Percentiles rank a stretch among this genome's conserved stretches.
Conservation (phyloP, 352 stramenopile genomes). For the Halophytophthora batemanensis region DNA sequence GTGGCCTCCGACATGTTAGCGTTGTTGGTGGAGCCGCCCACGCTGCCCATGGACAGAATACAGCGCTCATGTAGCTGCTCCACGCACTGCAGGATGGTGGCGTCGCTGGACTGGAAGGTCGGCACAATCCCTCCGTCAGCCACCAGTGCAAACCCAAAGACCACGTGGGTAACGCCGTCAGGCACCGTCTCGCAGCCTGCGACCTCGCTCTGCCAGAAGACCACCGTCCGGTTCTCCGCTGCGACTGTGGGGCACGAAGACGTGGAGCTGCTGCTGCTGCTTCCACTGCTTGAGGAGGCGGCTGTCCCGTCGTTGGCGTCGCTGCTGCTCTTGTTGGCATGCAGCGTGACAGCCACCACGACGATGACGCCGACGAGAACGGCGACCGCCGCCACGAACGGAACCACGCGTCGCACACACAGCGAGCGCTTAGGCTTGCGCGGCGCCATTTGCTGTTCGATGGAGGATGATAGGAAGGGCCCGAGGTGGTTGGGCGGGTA, state of each 20-base stretch:
- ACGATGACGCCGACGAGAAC: conserved; percentile 41
- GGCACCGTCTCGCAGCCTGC: conserved; percentile 69
- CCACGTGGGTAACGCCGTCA: conserved; percentile 65
- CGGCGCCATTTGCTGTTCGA: conserved; percentile 18
- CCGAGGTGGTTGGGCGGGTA: conserved; percentile 29
- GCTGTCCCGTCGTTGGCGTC: background rate
- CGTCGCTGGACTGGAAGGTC: conserved; percentile 59
- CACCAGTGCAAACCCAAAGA: conserved; percentile 75
- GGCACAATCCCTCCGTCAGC: conserved; percentile 42
- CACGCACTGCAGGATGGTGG: conserved; percentile 55
- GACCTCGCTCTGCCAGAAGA: conserved; percentile 82
- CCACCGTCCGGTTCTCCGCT: conserved; percentile 55
- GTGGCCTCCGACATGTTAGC: conserved; percentile 43
- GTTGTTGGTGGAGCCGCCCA: conserved; percentile 77
- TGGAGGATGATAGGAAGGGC: conserved; percentile 24
- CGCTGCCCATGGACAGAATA: conserved; percentile 53
- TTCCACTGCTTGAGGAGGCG: conserved; percentile 1
- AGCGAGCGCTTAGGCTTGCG: conserved; percentile 23
- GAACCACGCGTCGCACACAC: conserved; percentile 4
- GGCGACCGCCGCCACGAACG: conserved; percentile 6
- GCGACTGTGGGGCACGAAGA: conserved; percentile 26
- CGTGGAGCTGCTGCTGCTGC: conserved; percentile 10
- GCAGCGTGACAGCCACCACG: conserved; percentile 32
- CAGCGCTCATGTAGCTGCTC: conserved; percentile 52
- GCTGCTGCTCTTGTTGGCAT: conserved; percentile 21